Evolutionary conservation across 352 stramenopile species (phyloP).

Genomic region (Globisporangium lucens): DNA sequence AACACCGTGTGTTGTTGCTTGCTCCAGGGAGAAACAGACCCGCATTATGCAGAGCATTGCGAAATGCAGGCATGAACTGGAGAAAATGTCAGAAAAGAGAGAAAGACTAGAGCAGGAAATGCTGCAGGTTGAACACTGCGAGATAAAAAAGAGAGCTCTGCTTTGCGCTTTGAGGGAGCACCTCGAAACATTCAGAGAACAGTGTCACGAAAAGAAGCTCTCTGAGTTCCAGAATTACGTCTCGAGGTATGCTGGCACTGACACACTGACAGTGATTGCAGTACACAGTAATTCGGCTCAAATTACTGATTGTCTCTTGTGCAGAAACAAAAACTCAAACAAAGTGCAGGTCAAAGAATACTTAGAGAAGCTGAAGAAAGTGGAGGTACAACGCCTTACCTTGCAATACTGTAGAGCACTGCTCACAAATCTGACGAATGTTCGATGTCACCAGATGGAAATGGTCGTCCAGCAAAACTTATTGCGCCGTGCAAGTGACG

Average conservation of each 20-base stretch:
- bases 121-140: not conserved
- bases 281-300: not conserved
- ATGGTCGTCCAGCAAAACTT: not conserved
- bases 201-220: not conserved
- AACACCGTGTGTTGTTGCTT: not conserved
- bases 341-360: not conserved
- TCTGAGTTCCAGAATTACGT: not conserved
- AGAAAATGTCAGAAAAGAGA: not conserved
- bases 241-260: not conserved
- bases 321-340: not conserved
- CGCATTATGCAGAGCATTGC: not conserved
- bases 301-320: not conserved
- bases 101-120: not conserved
- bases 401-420: not conserved
- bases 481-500: not conserved
- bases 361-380: not conserved
- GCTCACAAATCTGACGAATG: not conserved
- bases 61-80: not conserved
- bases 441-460: not conserved
- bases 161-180: not conserved
- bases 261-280: not conserved
- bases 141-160: not conserved
- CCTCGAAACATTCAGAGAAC: not conserved
- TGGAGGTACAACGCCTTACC: not conserved
- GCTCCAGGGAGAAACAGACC: not conserved